Percentiles rank a stretch among this genome's conserved stretches.
Evolutionary conservation across 228 moss, liverwort and hornwort species (phyloP).

Genomic region (Sphagnum magellanicum): DNA sequence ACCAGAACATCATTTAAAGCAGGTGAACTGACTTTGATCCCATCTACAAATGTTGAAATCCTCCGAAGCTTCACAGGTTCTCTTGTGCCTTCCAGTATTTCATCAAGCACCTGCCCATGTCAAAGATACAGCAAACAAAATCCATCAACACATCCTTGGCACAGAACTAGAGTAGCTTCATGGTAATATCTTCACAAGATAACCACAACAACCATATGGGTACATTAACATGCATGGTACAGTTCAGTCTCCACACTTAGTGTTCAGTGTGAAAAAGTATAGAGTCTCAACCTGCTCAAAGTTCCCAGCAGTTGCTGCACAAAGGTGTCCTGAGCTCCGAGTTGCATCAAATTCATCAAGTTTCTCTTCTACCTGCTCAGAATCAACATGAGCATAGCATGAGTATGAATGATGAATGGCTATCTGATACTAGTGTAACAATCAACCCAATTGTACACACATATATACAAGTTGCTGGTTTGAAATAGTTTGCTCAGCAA

Average conservation of each 20-base stretch:
- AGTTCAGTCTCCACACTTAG: background rate
- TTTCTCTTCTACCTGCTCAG: constrained; percentile 66
- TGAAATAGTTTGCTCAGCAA: too few species aligned
- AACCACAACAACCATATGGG: background rate
- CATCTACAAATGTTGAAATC: constrained; percentile 65
- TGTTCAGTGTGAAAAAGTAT: too few species aligned
- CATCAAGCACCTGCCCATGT: constrained; percentile 51
- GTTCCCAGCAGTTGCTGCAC: constrained; percentile 67
- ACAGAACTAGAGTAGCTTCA: constrained; percentile 1
- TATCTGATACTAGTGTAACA: too few species aligned
- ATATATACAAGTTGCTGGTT: too few species aligned
- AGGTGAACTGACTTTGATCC: constrained; percentile 38
- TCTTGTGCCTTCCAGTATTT: constrained; percentile 43
- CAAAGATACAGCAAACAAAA: background rate
- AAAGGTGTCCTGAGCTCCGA: constrained; percentile 71
- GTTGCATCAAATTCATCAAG: constrained; percentile 72
- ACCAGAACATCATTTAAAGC: constrained; percentile 75
- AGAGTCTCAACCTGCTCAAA: constrained; percentile 54
- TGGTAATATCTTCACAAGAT: background rate
- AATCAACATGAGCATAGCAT: background rate
- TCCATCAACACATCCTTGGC: background rate
- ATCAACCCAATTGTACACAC: too few species aligned
- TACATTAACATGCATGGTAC: background rate
- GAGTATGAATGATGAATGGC: too few species aligned
- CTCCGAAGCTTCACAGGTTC: constrained; percentile 54